phyloP scores from a whole-genome alignment of 1,284 basidiomycete genomes.

The Ceratorhiza oryzae-sativae region DNA sequence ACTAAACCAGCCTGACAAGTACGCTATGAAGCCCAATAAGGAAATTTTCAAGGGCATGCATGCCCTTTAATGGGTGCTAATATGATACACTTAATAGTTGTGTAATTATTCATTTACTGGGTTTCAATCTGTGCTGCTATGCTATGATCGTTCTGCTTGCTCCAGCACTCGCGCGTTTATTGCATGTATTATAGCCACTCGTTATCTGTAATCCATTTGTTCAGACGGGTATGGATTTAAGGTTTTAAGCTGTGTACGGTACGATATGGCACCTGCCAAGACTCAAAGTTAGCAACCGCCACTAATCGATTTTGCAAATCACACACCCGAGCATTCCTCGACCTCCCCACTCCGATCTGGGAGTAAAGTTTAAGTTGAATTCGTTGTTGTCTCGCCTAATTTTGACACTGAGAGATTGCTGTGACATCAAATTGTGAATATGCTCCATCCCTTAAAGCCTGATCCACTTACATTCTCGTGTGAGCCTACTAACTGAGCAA shows the following conservation, averaged over 20 bases:
- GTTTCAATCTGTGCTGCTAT: background rate
- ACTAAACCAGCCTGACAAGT: too few relatives aligned
- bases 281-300: slow-evolving; percentile 45
- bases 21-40: too few relatives aligned
- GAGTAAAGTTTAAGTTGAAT: slow-evolving; percentile 59
- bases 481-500: slow-evolving; percentile 72
- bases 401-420: slow-evolving; percentile 58
- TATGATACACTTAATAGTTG: too few relatives aligned
- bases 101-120: too few relatives aligned
- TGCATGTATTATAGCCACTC: background rate
- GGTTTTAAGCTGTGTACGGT: slow-evolving; percentile 41
- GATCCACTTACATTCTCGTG: slow-evolving; percentile 72
- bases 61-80: too few relatives aligned
- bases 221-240: background rate
- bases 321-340: slow-evolving; percentile 81
- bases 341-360: slow-evolving; percentile 73
- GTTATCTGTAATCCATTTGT: background rate
- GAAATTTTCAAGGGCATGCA: background rate
- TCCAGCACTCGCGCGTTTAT: background rate
- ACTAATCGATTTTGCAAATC: slow-evolving; percentile 40
- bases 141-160: background rate
- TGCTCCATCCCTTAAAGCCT: slow-evolving; percentile 11
- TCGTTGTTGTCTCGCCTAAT: slow-evolving; percentile 53
- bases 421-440: slow-evolving; percentile 56
- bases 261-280: slow-evolving; percentile 47